Conservation (phyloP, 1,139 yeast species). For the Wickerhamomyces sp. region DNA sequence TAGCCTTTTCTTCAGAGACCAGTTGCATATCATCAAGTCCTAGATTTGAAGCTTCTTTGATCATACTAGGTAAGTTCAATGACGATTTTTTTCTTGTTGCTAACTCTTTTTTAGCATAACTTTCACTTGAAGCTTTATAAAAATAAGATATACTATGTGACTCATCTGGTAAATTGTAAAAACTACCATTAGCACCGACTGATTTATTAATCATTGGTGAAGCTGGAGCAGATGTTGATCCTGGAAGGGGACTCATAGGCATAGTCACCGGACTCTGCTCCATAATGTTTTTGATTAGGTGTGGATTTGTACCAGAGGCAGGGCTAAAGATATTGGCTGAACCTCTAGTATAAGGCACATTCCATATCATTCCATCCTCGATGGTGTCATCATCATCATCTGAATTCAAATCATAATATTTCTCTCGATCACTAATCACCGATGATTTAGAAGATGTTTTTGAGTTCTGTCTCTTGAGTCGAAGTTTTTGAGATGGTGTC, state of each 20-base stretch:
- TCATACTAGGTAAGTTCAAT: conserved; percentile 31
- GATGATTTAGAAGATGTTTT: conserved; percentile 26
- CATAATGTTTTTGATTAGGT: conserved; percentile 17
- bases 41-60: conserved; percentile 30
- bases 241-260: conserved; percentile 38
- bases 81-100: conserved; percentile 31
- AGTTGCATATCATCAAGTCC: conserved; percentile 44
- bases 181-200: conserved; percentile 2
- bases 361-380: conserved; percentile 38
- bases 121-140: conserved; percentile 35
- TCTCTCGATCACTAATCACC: conserved; percentile 29
- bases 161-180: conserved; percentile 18
- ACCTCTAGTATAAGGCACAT: conserved; percentile 41
- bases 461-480: conserved; percentile 32
- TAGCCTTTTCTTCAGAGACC: conserved; percentile 36
- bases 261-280: conserved; percentile 21
- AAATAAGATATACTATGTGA: conserved; percentile 37
- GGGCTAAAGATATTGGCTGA: conserved; percentile 20
- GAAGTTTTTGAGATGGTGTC: conserved; percentile 36
- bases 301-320: conserved; percentile 21
- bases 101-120: conserved; percentile 33
- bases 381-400: conserved; percentile 28
- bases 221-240: conserved; percentile 12
- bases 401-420: conserved; percentile 28
- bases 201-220: conserved; percentile 3